A percentile compares a stretch with the other conserved stretches of the same genome.
Conservation (phyloP, 805 yeast genomes). For the Clavispora fructus region DNA sequence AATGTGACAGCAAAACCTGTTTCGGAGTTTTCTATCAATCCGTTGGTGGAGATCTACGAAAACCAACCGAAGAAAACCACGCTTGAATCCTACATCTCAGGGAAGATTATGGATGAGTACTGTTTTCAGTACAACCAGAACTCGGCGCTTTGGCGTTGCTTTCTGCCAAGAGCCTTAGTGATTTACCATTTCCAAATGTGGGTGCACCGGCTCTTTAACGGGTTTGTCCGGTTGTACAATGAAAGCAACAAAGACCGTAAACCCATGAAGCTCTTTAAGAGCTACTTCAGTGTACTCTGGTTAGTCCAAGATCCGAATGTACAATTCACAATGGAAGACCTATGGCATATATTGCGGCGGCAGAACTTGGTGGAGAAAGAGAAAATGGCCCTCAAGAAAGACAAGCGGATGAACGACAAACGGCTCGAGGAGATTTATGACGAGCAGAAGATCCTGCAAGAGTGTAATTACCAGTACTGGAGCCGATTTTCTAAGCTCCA, state of each 20-base stretch:
- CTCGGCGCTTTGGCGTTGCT: constrained; percentile 21
- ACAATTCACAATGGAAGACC: constrained; percentile 17
- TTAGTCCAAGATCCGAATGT: constrained; percentile 16
- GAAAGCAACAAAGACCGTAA: constrained; percentile 9
- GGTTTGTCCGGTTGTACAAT: constrained; percentile 28
- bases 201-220: constrained; percentile 32
- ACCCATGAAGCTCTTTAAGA: constrained; percentile 11
- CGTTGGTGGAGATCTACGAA: constrained; percentile 6
- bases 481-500: constrained; percentile 21
- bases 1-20: not conserved
- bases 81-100: constrained; percentile 18
- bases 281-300: constrained; percentile 20
- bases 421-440: constrained; percentile 12
- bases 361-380: constrained; percentile 22
- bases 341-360: constrained; percentile 20
- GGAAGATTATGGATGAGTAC: constrained; percentile 21
- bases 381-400: constrained; percentile 9
- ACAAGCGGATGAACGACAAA: constrained; percentile 4
- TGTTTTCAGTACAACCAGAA: constrained; percentile 14
- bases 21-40: constrained; percentile 4
- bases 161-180: constrained; percentile 21
- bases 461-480: constrained; percentile 33
- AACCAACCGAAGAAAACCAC: constrained; percentile 1
- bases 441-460: constrained; percentile 13
- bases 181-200: constrained; percentile 28